phyloP scores from a whole-genome alignment of 495 filamentous ascomycete genomes.

The Aspergillus nanangensis region DNA sequence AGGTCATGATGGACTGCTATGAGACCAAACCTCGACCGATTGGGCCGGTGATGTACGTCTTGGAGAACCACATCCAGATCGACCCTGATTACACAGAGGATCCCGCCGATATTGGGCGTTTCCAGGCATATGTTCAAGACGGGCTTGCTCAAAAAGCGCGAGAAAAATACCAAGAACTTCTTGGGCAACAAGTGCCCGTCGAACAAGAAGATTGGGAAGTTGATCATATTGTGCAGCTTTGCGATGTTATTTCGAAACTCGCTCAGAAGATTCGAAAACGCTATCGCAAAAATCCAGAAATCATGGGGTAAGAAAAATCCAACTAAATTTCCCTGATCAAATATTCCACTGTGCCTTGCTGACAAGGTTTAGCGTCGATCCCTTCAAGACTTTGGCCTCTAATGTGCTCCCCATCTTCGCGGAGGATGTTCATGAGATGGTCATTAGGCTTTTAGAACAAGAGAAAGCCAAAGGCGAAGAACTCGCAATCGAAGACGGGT shows the following conservation, averaged over 20 bases:
- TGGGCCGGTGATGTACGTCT: slow-evolving; percentile 74
- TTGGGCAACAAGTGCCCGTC: slow-evolving; percentile 69
- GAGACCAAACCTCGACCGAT: slow-evolving; percentile 76
- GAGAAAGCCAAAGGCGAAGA: slow-evolving; percentile 65
- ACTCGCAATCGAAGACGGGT: slow-evolving; percentile 83
- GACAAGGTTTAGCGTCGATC: slow-evolving; percentile 56
- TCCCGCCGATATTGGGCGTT: slow-evolving; percentile 63
- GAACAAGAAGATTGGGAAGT: slow-evolving; percentile 78
- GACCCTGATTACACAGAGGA: slow-evolving; percentile 72
- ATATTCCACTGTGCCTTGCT: too few relatives aligned
- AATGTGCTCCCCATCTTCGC: slow-evolving; percentile 87
- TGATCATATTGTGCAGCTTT: slow-evolving; percentile 80
- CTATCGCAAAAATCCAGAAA: slow-evolving; percentile 79
- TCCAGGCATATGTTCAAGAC: slow-evolving; percentile 61
- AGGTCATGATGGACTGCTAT: slow-evolving; percentile 80
- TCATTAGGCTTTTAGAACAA: slow-evolving; percentile 70
- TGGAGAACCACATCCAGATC: slow-evolving; percentile 75
- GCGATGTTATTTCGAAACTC: slow-evolving; percentile 76
- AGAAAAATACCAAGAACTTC: slow-evolving; percentile 65
- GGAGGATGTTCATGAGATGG: slow-evolving; percentile 76
- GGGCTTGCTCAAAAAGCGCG: slow-evolving; percentile 70
- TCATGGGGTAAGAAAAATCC: slow-evolving; percentile 63
- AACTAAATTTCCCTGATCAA: too few relatives aligned
- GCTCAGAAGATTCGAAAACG: slow-evolving; percentile 86
- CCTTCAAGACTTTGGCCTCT: slow-evolving; percentile 72